Conservation (phyloP, 352 stramenopile species). For the Phytophthora pistaciae region DNA sequence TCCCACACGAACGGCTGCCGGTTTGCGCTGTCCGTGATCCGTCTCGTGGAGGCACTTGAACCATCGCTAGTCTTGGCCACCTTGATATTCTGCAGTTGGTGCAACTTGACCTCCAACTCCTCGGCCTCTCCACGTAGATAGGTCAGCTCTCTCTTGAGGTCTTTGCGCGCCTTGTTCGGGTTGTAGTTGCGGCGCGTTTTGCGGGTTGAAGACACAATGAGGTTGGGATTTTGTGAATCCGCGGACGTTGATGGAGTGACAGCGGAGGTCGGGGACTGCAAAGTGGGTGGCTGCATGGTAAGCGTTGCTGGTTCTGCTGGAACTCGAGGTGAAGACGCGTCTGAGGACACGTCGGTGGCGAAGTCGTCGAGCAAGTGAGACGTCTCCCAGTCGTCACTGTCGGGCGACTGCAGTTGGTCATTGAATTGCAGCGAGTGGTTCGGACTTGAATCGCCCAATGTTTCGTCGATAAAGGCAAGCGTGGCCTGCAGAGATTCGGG, state of each 20-base stretch:
- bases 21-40: background rate
- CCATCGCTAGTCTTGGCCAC: conserved; percentile 14
- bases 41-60: background rate
- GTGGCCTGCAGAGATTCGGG: conserved; percentile 29
- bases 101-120: conserved; percentile 29
- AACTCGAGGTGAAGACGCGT: conserved; percentile 6
- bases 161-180: conserved; percentile 39
- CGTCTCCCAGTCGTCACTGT: conserved; percentile 14
- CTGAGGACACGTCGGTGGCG: conserved; percentile 18
- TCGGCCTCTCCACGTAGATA: conserved; percentile 26
- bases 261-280: background rate
- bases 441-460: conserved; percentile 6
- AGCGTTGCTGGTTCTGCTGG: background rate
- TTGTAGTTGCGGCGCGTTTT: conserved; percentile 33
- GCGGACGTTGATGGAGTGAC: background rate
- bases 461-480: conserved; percentile 28
- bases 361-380: conserved; percentile 19
- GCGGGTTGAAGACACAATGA: background rate
- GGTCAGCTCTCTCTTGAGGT: conserved; percentile 31
- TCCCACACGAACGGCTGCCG: conserved; percentile 30
- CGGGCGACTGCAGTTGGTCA: background rate
- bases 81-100: conserved; percentile 23
- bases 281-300: background rate
- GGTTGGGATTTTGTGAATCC: too few relatives aligned
- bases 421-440: background rate